Conservation (phyloP, 2,329 filamentous ascomycete genomes). For the Colletotrichum paranaense region DNA sequence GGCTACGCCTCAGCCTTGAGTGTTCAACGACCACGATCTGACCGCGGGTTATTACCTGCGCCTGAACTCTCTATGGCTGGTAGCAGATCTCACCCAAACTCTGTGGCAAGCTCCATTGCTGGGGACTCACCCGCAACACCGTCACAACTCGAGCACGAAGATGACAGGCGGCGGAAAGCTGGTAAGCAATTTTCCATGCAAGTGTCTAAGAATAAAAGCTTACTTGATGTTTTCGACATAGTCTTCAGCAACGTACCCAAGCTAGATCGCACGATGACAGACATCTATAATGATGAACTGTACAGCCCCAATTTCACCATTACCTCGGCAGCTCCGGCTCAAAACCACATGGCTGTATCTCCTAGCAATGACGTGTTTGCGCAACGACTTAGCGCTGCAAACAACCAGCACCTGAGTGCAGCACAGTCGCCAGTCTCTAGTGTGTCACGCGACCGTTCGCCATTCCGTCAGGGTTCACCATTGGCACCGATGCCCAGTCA, state of each 20-base stretch:
- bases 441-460: slow-evolving; percentile 76
- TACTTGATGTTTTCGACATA: slow-evolving; percentile 50
- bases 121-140: slow-evolving; percentile 72
- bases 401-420: slow-evolving; percentile 76
- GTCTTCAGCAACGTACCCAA: slow-evolving; percentile 70
- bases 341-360: slow-evolving; percentile 60
- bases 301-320: slow-evolving; percentile 78
- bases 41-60: slow-evolving; percentile 55
- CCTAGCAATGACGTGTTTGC: slow-evolving; percentile 73
- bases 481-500: slow-evolving; percentile 60
- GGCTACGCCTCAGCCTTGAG: slow-evolving; percentile 53
- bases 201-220: slow-evolving; percentile 11
- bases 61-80: slow-evolving; percentile 56
- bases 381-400: slow-evolving; percentile 82
- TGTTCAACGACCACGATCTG: slow-evolving; percentile 51
- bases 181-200: slow-evolving; percentile 56
- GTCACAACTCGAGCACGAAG: slow-evolving; percentile 60
- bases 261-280: slow-evolving; percentile 86
- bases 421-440: slow-evolving; percentile 59
- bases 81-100: slow-evolving; percentile 61
- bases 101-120: slow-evolving; percentile 67
- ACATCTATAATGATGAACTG: slow-evolving; percentile 85
- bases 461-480: slow-evolving; percentile 80
- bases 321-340: slow-evolving; percentile 62
- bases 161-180: slow-evolving; percentile 62